These are phyloP conservation scores for Coniochaeta prunicola DNA, from an alignment of 2,329 filamentous ascomycete species.

Conservation along the genomic window DNA sequence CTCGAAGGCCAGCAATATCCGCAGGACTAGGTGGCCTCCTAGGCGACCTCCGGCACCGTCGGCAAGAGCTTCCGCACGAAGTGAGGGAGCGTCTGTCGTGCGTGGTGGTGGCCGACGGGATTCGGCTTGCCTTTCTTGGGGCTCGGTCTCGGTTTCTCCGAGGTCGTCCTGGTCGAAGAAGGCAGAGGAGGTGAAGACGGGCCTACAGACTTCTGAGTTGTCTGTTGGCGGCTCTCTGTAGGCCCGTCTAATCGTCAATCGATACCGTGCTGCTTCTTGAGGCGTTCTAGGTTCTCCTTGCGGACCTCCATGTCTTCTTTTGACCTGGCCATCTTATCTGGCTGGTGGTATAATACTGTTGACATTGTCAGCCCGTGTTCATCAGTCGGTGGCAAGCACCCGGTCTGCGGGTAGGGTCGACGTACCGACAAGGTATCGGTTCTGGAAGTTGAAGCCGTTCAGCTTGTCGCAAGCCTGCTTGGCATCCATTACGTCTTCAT, in stretches of 20 bases:
- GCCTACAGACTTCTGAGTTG: constrained; percentile 47
- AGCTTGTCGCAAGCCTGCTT: constrained; percentile 99
- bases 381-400: not conserved
- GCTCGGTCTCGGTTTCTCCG: constrained; percentile 30
- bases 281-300: constrained; percentile 94
- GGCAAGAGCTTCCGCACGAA: constrained; percentile 29
- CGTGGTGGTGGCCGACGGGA: constrained; percentile 22
- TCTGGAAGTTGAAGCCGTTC: constrained; percentile 99
- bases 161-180: constrained; percentile 25
- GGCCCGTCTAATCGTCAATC: constrained; percentile 84
- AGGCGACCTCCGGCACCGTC: constrained; percentile 26
- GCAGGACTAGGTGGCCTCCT: not conserved
- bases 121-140: constrained; percentile 34
- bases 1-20: not conserved
- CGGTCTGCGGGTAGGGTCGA: constrained; percentile 16
- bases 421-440: constrained; percentile 95
- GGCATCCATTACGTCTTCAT: constrained; percentile 98
- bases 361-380: constrained; percentile 4
- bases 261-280: constrained; percentile 97
- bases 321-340: constrained; percentile 66
- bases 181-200: constrained; percentile 48
- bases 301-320: constrained; percentile 91
- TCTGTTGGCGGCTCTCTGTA: constrained; percentile 43
- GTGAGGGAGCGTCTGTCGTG: constrained; percentile 25
- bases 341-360: constrained; percentile 56